These are phyloP conservation scores for Neurospora sp. DNA, from an alignment of 2,329 filamentous ascomycete species.

Conservation along the genomic window DNA sequence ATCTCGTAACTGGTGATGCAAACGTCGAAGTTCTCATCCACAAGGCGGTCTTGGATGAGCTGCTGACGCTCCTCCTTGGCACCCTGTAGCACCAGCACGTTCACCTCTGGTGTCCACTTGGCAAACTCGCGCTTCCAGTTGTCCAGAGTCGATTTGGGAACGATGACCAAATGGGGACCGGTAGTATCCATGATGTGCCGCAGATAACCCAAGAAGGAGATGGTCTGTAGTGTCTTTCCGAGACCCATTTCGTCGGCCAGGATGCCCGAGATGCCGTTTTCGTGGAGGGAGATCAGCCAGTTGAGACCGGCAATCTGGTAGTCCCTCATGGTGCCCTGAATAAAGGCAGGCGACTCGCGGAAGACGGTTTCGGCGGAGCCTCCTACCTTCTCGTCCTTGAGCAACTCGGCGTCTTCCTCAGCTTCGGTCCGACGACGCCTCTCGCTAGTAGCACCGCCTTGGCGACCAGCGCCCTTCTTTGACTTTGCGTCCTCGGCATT, in stretches of 20 bases:
- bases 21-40: conserved; percentile 93
- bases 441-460: conserved; percentile 73
- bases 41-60: conserved; percentile 82
- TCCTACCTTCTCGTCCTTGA: conserved; percentile 81
- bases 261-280: conserved; percentile 98
- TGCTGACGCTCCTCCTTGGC: conserved; percentile 85
- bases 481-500: conserved; percentile 64
- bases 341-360: conserved; percentile 83
- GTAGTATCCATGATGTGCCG: conserved; percentile 83
- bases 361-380: conserved; percentile 83
- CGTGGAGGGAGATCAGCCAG: conserved; percentile 94
- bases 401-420: conserved; percentile 87
- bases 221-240: conserved; percentile 95
- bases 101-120: conserved; percentile 90
- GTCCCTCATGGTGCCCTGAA: conserved; percentile 85
- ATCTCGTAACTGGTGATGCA: conserved; percentile 99
- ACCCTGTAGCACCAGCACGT: conserved; percentile 87
- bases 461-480: conserved; percentile 67
- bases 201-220: conserved; percentile 90
- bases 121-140: conserved; percentile 97
- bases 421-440: conserved; percentile 85
- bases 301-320: conserved; percentile 95
- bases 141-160: conserved; percentile 94
- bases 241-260: conserved; percentile 98
- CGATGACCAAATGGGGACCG: conserved; percentile 82